phyloP scores from a whole-genome alignment of 495 filamentous ascomycete species.

The Neohortaea acidophila region DNA sequence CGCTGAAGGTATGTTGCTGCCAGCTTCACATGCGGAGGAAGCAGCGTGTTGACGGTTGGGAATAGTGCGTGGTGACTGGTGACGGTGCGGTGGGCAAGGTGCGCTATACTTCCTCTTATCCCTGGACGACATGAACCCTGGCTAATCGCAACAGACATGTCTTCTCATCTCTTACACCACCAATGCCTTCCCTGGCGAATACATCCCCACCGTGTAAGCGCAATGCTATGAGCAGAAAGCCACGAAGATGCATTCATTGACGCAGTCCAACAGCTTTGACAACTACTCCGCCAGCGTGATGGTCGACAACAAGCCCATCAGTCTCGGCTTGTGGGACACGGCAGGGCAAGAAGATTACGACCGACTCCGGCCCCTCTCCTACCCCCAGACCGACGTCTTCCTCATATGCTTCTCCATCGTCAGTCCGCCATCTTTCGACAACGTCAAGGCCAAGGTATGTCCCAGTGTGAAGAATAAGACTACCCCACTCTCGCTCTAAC shows the following conservation, averaged over 20 bases:
- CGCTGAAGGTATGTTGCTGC: constrained; percentile 48
- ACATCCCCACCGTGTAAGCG: constrained; percentile 95
- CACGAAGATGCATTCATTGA: not conserved
- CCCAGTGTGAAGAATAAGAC: not conserved
- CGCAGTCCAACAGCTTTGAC: constrained; percentile 65
- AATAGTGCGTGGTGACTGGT: constrained; percentile 90
- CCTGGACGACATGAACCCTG: constrained; percentile 2
- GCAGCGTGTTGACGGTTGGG: constrained; percentile 1
- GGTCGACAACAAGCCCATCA: constrained; percentile 95
- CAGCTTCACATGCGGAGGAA: not conserved
- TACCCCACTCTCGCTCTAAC: constrained; percentile 1
- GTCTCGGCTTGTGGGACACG: constrained; percentile 95
- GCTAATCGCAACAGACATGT: constrained; percentile 59
- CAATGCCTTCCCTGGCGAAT: constrained; percentile 97
- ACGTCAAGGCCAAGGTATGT: constrained; percentile 85
- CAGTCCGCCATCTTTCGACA: constrained; percentile 92
- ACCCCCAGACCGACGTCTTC: constrained; percentile 96
- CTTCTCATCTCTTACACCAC: constrained; percentile 98
- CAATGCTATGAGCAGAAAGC: not conserved
- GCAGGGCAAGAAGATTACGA: constrained; percentile 98
- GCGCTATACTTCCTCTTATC: constrained; percentile 13
- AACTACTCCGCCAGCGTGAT: constrained; percentile 98
- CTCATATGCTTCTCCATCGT: constrained; percentile 97
- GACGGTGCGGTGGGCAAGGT: constrained; percentile 99
- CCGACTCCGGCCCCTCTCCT: constrained; percentile 83